Base-by-base conservation (phyloP, 352 stramenopile species). In the Globisporangium middletonii region DNA sequence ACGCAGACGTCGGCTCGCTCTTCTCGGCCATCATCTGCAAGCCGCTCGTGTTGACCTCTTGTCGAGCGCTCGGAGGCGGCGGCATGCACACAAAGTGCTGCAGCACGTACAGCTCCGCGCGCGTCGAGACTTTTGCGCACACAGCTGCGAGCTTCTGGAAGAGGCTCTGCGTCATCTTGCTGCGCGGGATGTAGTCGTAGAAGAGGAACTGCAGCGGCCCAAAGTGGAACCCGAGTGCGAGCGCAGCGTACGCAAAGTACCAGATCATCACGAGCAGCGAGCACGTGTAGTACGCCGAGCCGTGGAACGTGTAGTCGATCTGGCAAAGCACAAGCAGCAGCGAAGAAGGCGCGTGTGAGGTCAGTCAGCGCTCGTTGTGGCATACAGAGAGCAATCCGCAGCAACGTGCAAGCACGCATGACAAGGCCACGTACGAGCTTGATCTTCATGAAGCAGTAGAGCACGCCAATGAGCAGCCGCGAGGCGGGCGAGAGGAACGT, bases 291-390 rank as follows among this genome's bases (percentile, higher is more conserved):
- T 92, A 92, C 33, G 71, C 68, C 28, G 81, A 86, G 54, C 72
- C 81, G 55, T 86, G 81, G 70, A 92, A 92, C 27, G 77, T 81
- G 54, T 88, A 89, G 73, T 88, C 75, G 53, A 92, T 92, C 72
- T 89, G 33, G 35, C 44, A 23, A 52, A 18, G 35, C 18, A 61
- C 27, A 57, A 53, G 12, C 15, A 30, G 55, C 23, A 23, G 23
- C 23, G 23, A 23, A 57, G 8, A n/a, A 15, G 13, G 4, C 7
- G 12, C 12, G 44, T 16, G 38, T 35, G 15, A 19, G 28, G 13
- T 27, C 11, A 43, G 53, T 16, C 18, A 35, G 33, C 11, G 63
- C 28, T 58, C 48, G n/a, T 30, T 11, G 9, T 19, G 50, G 11
- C 49, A 58, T 26, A 16, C 45, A 46, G 7, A 45, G 9, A 64